Base-by-base conservation (phyloP, 805 yeast species). In the Sugiyamaella marilandica region DNA sequence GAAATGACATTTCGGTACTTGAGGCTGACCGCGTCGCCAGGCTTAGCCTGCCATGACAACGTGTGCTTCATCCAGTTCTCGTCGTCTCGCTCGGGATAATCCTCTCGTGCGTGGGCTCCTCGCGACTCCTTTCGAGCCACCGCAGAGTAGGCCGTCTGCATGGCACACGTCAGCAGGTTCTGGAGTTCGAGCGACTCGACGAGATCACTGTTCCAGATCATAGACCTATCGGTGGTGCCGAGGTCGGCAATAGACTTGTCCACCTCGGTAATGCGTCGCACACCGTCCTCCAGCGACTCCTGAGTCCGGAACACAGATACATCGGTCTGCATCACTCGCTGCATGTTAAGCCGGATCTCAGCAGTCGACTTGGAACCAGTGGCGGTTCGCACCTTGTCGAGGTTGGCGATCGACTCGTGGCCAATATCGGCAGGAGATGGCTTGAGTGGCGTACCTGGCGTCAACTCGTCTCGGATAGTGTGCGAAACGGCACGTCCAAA, bases 21-120 rank as follows among this genome's bases (percentile, higher is more conserved):
- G 73, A 92, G 81, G 52, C 70, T 74, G 50, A 88, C 89, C 50
- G 78, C 77, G 44, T 79, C 92, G 65, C 92, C 95, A 56, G 77
- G 77, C 26, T 74, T 70, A 53, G 72, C 66, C 78, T 94, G 98
- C 90, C 94, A 92, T 49, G 97, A 88, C 68, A 92, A 76, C 47
- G 97, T 79, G 75, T 92, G 99, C 78, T 92, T 94, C 92, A 88
- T 89, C 99, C 99, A 92, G 80, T 90, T 78, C 52, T 69, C 90
- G 71, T 92, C 99, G 69, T 92, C 96, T 82, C 99, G 89, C 58
- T 82, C 84, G 66, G 96, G 97, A 77, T 74, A 91, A 73, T 92
- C 99, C 74, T 92, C 99, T 79, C 98, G 86, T 55, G 99, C 97
- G 69, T 92, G 99, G 47, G 99, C 98, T 77, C 99, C 99, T 79